phyloP scores from a whole-genome alignment of 495 filamentous ascomycete genomes.

The Aspergillus leporis region DNA sequence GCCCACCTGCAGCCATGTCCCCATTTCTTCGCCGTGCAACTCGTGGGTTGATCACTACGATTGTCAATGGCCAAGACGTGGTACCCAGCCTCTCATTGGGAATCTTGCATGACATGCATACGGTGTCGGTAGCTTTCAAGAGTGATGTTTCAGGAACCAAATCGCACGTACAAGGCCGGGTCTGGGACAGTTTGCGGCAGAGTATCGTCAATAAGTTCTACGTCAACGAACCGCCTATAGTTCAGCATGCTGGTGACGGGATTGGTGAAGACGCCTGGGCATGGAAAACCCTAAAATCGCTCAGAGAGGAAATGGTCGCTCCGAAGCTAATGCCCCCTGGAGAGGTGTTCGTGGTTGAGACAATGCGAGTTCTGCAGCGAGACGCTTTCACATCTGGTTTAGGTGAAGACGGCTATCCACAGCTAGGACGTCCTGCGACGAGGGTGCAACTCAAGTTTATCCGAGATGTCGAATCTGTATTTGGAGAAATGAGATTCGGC shows the following conservation, averaged over 20 bases:
- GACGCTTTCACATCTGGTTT: conserved; percentile 53
- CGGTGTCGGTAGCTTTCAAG: conserved; percentile 70
- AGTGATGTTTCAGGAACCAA: conserved; percentile 64
- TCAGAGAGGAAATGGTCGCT: conserved; percentile 68
- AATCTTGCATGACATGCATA: conserved; percentile 73
- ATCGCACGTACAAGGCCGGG: conserved; percentile 62
- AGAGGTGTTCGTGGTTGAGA: conserved; percentile 73
- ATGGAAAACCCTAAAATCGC: conserved; percentile 63
- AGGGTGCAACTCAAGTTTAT: conserved; percentile 67
- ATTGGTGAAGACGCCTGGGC: conserved; percentile 70
- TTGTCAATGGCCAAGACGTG: conserved; percentile 71
- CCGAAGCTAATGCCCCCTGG: conserved; percentile 74
- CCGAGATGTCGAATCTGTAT: conserved; percentile 63
- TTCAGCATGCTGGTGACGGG: conserved; percentile 45
- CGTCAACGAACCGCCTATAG: conserved; percentile 44
- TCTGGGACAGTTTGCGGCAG: conserved; percentile 61
- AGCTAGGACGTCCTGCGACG: conserved; percentile 61
- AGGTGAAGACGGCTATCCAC: conserved; percentile 33
- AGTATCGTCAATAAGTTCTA: conserved; percentile 50
- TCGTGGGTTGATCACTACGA: conserved; percentile 72
- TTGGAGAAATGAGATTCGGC: conserved; percentile 70
- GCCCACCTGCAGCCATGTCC: conserved; percentile 72
- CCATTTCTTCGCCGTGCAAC: conserved; percentile 70
- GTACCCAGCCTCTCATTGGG: conserved; percentile 75
- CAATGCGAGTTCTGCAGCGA: conserved; percentile 57